phyloP scores from a whole-genome alignment of 2,329 filamentous ascomycete genomes.

The Neofusicoccum kwambonambiense region DNA sequence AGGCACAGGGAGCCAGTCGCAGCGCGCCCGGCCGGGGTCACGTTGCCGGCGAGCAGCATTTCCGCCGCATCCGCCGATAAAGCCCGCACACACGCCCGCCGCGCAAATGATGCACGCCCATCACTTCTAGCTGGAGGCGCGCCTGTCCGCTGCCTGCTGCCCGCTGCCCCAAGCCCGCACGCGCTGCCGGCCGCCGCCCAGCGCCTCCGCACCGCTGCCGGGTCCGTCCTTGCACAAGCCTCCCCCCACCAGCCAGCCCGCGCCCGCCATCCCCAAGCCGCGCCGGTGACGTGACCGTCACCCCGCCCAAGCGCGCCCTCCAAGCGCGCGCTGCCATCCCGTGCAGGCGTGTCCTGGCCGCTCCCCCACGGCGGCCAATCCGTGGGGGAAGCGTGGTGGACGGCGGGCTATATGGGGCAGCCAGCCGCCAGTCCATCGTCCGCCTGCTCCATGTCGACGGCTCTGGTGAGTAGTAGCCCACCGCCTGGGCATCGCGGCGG shows the following conservation, averaged over 20 bases:
- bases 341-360: background rate
- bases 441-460: background rate
- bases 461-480: background rate
- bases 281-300: background rate
- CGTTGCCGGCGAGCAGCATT: slow-evolving; percentile 7
- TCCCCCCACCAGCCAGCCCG: too few relatives aligned
- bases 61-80: slow-evolving; percentile 15
- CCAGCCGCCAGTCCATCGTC: background rate
- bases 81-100: background rate
- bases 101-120: background rate
- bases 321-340: background rate
- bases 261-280: too few relatives aligned
- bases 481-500: background rate
- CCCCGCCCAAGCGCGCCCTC: background rate
- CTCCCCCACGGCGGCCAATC: background rate
- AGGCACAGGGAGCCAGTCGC: background rate
- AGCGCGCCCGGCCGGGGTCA: background rate
- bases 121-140: background rate
- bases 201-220: background rate
- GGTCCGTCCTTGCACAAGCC: background rate
- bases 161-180: background rate
- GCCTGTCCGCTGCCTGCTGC: too few relatives aligned
- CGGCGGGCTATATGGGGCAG: background rate
- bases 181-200: background rate
- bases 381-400: background rate